These are phyloP conservation scores for Capniomyces stellatus DNA, from an alignment of 371 early-diverging fungal genomes.

Conservation along the genomic window DNA sequence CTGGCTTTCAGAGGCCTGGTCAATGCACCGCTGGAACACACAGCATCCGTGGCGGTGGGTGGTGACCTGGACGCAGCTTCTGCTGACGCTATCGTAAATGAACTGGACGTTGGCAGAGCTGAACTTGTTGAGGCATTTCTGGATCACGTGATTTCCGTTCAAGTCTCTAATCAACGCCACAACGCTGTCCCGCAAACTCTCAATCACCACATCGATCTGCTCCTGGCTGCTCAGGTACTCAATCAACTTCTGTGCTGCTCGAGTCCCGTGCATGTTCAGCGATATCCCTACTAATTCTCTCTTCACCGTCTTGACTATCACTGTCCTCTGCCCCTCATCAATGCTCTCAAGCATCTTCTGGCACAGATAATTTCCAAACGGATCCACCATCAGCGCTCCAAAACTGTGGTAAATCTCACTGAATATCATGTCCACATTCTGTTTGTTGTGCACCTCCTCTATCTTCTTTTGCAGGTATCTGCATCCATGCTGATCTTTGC, in stretches of 20 bases:
- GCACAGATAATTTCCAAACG: conserved; percentile 83
- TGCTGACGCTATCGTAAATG: conserved; percentile 70
- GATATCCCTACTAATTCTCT: conserved; percentile 59
- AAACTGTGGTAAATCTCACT: conserved; percentile 52
- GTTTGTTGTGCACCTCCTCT: conserved; percentile 47
- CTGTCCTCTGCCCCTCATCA: conserved; percentile 48
- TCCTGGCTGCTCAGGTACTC: conserved; percentile 43
- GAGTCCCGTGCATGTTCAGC: conserved; percentile 91
- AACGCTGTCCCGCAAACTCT: conserved; percentile 53
- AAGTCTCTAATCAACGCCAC: conserved; percentile 82
- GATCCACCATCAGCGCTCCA: conserved; percentile 72
- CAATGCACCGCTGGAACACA: conserved; percentile 91
- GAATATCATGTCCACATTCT: conserved; percentile 45
- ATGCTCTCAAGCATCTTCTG: conserved; percentile 72
- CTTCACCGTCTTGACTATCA: conserved; percentile 47
- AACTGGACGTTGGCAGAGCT: conserved; percentile 58
- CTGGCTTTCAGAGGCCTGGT: conserved; percentile 52
- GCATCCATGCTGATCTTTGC: conserved; percentile 84
- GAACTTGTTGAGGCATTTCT: conserved; percentile 78
- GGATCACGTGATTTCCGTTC: conserved; percentile 97
- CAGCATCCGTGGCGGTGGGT: conserved; percentile 97
- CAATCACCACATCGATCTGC: conserved; percentile 46
- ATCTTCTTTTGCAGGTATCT: conserved; percentile 68
- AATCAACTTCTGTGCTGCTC: conserved; percentile 89
- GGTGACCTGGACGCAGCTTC: conserved; percentile 66